Evolutionary conservation across 352 stramenopile genomes (phyloP).

Genomic region (Pythium volutum): DNA sequence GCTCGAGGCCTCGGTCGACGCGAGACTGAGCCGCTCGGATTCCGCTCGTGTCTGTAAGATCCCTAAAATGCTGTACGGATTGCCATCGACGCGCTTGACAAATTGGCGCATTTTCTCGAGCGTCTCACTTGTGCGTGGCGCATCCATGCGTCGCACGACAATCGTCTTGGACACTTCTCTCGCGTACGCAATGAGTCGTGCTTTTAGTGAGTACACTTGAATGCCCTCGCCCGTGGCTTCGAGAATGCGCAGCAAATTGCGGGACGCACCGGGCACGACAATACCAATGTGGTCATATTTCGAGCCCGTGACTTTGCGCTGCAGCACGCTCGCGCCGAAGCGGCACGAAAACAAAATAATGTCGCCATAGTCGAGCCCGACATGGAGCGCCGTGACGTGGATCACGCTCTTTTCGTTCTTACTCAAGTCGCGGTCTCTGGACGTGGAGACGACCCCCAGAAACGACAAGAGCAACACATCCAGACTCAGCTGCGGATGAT

Average conservation of each 20-base stretch:
- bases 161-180: slow-evolving; percentile 83
- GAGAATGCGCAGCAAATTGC: slow-evolving; percentile 63
- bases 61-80: slow-evolving; percentile 81
- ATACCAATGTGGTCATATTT: slow-evolving; percentile 84
- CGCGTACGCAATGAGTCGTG: slow-evolving; percentile 73
- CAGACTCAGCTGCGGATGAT: slow-evolving; percentile 39
- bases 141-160: slow-evolving; percentile 53
- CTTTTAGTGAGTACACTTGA: slow-evolving; percentile 76
- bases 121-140: slow-evolving; percentile 41
- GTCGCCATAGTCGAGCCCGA: slow-evolving; percentile 65
- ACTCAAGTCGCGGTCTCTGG: slow-evolving; percentile 56
- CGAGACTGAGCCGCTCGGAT: slow-evolving; percentile 33
- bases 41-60: slow-evolving; percentile 57
- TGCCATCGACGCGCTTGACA: slow-evolving; percentile 67
- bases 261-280: slow-evolving; percentile 63
- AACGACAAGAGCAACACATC: slow-evolving; percentile 79
- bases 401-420: slow-evolving; percentile 62
- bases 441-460: slow-evolving; percentile 66
- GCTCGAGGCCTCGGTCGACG: not conserved
- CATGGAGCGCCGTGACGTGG: slow-evolving; percentile 71
- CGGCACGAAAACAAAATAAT: slow-evolving; percentile 81
- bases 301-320: slow-evolving; percentile 76
- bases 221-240: slow-evolving; percentile 80
- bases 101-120: slow-evolving; percentile 47
- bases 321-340: slow-evolving; percentile 73